Evolutionary conservation across 2,329 filamentous ascomycete species (phyloP), one percentile per base, ranked within the genome.

Genomic region (Fusarium paranaense): DNA sequence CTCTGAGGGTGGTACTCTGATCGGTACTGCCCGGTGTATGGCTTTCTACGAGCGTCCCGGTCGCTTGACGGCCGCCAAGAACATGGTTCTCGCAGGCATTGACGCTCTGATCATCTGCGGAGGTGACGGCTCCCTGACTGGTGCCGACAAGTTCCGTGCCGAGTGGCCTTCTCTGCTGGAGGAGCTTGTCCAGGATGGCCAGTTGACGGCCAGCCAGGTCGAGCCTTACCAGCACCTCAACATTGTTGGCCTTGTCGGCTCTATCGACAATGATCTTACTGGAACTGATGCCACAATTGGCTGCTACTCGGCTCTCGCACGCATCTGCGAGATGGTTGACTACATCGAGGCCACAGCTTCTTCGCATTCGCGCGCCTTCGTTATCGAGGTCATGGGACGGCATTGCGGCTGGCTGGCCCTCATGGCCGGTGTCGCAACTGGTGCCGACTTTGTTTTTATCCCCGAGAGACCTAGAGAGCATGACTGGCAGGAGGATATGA

Each of bases 341-440:
- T 96, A 95, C 80, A 97, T 99, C 78, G 96, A 99, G 84, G 95
- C 96, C 22, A 98, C 97, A 0, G 96, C 96, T 62, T 93, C 92
- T 40, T 98, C 95, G 32, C 97, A 99, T 84, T 97, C 97, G 74
- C 90, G 97, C 78, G 97, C 97, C 42, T 99, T 99, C 83, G 95
- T 99, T 66, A 94, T 99, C 72, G 97, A 98, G 83, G 97, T 99
- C 79, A 99, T 99, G 97, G 97, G 97, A 59, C 90, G 97, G 69
- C 96, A 99, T 85, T 99, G 97, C 82, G 97, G 97, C 72, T 99
- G 97, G 97, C 88, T 99, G 71, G 97, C 97, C 45, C 89, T 99
- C 71, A 98, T 98, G 93, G 93, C 96, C 16, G 96, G 95, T 79
- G 95, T 99, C 69, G 95, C 94, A 67, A 98, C 95, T 1, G 97